These are phyloP conservation scores for Amphirosellinia nigrospora DNA, from an alignment of 495 filamentous ascomycete species.

Conservation along the genomic window DNA sequence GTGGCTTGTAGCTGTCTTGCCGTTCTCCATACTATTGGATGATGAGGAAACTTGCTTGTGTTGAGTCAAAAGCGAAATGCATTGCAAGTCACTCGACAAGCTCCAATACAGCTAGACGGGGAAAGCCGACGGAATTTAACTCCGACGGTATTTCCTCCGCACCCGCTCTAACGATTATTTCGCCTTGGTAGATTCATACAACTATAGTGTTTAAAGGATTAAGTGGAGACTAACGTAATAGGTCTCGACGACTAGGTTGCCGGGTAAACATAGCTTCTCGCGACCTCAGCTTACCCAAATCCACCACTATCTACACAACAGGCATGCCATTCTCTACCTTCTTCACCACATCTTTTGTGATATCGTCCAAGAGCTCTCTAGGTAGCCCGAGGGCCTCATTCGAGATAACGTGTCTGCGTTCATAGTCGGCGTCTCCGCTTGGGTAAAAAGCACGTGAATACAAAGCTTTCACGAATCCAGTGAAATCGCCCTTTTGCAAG, in stretches of 20 bases:
- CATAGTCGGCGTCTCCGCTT: conserved; percentile 48
- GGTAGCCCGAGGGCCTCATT: conserved; percentile 58
- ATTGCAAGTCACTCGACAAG: neutral
- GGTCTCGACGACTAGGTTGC: too few relatives aligned
- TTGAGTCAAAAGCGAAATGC: neutral
- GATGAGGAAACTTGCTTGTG: neutral
- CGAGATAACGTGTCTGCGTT: conserved; percentile 39
- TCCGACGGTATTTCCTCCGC: conserved; percentile 15
- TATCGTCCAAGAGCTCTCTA: conserved; percentile 59
- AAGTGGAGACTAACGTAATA: neutral
- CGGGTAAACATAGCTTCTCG: neutral
- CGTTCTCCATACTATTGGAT: neutral
- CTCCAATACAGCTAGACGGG: neutral
- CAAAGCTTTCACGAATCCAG: conserved; percentile 54
- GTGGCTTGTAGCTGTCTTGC: neutral
- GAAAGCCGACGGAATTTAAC: conserved; percentile 2
- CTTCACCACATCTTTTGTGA: conserved; percentile 47
- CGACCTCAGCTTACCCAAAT: neutral
- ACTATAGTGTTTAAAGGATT: neutral
- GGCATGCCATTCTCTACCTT: neutral
- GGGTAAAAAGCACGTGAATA: conserved; percentile 56
- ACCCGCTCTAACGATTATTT: neutral
- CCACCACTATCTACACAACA: neutral
- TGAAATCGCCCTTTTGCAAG: conserved; percentile 48
- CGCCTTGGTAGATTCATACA: neutral